Evolutionary conservation across 768 basidiomycete species (phyloP), one percentile per base, ranked within the genome.

Genomic region (Tubosaeta brunneosetosa): DNA sequence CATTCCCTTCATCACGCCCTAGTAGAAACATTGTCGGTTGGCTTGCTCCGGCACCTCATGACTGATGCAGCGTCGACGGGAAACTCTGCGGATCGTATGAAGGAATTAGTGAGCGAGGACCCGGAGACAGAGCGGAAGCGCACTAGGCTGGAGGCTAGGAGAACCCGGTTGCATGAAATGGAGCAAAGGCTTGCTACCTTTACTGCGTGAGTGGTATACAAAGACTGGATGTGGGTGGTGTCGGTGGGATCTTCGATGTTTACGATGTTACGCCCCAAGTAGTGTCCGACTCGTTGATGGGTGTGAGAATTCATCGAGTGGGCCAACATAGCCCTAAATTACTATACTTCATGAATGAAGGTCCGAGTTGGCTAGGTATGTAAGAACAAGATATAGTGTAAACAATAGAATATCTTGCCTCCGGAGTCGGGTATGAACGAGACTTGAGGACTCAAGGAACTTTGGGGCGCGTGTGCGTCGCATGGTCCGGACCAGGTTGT

Each of bases 41-140:
- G 59, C 14, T 64, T 85, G 9, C 53, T 74, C 33, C 52, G 60
- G 22, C 59, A 65, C 34, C 63, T 77, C 19, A 47, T 76, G 2
- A 45, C 3, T 13, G 63, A 62, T 33, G 38, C 52, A 5, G 47
- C 25, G 0, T 61, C 59, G 27, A 44, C 52, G 11, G 55, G 49
- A 0, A 44, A 58, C 52, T 52, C 53, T 46, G 46, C 51, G 3
- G 70, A 68, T 22, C 68, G 71, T 7, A 77, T 77, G 64, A 65
- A 56, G 4, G 62, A 62, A 48, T 72, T 76, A 54, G 67, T 83
- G 25, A 68, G 68, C n/a, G 81, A 82, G 57, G 78, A 79, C 53
- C 71, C 74, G 7, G 56, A 51, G 10, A 53, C 73, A 1, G 68
- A 71, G 16, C 64, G 57, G 7, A 68, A 55, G 51, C 70, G 78